Evolutionary conservation across 2,329 filamentous ascomycete species (phyloP).

Genomic region (Akanthomyces dipterigenus): DNA sequence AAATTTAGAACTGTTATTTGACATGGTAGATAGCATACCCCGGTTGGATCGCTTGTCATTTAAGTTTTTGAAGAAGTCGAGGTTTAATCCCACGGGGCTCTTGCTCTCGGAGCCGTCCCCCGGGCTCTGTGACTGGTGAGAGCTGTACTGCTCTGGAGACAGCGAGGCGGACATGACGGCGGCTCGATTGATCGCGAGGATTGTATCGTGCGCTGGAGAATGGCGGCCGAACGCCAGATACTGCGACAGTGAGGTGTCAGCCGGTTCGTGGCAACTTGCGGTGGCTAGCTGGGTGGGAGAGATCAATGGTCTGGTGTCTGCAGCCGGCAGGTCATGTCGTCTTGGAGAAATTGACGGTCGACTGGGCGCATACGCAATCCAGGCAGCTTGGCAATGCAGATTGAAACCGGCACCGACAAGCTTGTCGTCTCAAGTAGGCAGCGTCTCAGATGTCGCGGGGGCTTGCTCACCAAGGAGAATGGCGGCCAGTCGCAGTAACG

Average conservation of each 20-base stretch:
- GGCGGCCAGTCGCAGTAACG: background rate
- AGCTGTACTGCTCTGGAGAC: conserved; percentile 33
- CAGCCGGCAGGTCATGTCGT: background rate
- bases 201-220: background rate
- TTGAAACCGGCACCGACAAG: conserved; percentile 5
- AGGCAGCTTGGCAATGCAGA: background rate
- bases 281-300: background rate
- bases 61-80: conserved; percentile 59
- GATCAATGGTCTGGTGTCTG: background rate
- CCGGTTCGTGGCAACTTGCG: background rate
- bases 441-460: conserved; percentile 7
- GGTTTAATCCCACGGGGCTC: conserved; percentile 40
- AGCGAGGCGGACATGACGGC: conserved; percentile 27
- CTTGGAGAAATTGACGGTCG: background rate
- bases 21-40: conserved; percentile 40
- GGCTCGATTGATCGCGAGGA: background rate
- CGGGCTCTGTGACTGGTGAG: conserved; percentile 20
- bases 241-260: background rate
- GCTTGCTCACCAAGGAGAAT: conserved; percentile 1
- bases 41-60: conserved; percentile 71
- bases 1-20: background rate
- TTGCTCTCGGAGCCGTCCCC: conserved; percentile 23
- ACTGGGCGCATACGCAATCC: background rate
- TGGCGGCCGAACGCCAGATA: background rate
- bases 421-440: conserved; percentile 7